Base-by-base conservation (phyloP, 768 basidiomycete genomes). In the Psilocybe cyanescens region DNA sequence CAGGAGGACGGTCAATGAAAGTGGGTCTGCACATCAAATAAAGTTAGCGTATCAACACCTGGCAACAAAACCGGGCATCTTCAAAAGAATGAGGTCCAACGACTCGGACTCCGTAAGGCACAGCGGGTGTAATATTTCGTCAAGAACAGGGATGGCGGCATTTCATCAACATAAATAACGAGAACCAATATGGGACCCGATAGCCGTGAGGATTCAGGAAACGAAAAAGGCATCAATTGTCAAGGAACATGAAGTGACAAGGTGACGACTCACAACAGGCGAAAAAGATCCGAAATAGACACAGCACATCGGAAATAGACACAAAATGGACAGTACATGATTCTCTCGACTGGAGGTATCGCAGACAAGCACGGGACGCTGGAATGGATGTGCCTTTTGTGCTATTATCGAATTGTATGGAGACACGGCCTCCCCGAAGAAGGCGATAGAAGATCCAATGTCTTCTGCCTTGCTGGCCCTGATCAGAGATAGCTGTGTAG, bases 281-380 rank as follows among this genome's bases (percentile, higher is more conserved):
- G 7, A 17, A 51, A 39, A 61, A 56, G 54, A 54, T 55, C 55
- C 60, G 54, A 48, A 37, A 44, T 17, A 37, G 37, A 60, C 53
- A 55, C 47, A 54, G 54, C 24, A 24, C 47, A 4, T 49, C 60
- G 35, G 19, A 56, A 61, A 61, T 48, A 49, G 54, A 55, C 33
- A 35, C 33, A 35, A 11, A 35, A 35, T 35, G 33, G 11, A 35
- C 24, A 24, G 24, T 24, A 24, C 33, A 35, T 35, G 33, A 35
- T 35, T 35, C 6, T 46, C 54, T 41, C 39, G 48, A 61, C 30
- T 55, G 6, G 33, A 11, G 11, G 33, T 35, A 11, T 35, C 33
- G 33, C 33, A 35, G 33, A 35, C 33, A 35, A 35, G 33, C 33
- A 35, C 33, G 33, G 33, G 33, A 35, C 33, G 33, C 33, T 35